Base-by-base conservation (phyloP, 2,329 filamentous ascomycete genomes). In the Talaromyces verruculosus region DNA sequence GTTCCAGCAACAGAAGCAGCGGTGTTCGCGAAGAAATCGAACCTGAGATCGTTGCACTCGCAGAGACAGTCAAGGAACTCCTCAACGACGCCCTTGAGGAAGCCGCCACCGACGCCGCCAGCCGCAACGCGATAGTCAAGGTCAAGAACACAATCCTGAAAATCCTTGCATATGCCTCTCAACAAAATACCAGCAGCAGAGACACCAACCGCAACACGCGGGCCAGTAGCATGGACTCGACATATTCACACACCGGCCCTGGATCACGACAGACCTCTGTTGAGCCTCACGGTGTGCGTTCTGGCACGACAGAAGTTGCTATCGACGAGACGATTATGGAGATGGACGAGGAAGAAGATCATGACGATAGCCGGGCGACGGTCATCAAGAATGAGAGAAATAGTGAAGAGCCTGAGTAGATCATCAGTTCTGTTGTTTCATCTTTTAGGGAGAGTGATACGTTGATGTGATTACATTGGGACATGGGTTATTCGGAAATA, bases 51-150 rank as follows among this genome's bases (percentile, higher is more conserved):
- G 79, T 85, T 53, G 79, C 78, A 25, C 79, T 84, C 37, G 79
- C 83, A 5, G 85, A 86, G 57, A 78, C 80, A 25, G 77, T 88
- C n/a, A 81, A 82, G 67, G 88, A 87, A 68, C 70, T 89, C 1
- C 81, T 89, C 11, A 80, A 84, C 63, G 86, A 88, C 70, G 80
- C 85, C 15, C 80, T 88, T 65, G 80, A 83, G 65, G 81, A 80
- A 49, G 78, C 76, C 17, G 79, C 77, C 3, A 70, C 72, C 10
- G 79, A 79, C 58, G 80, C 81, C 1, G 77, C 79, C 22, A 76
- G 80, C 45, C 74, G 79, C 51, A 82, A 82, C 66, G 76, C 80
- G 6, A 71, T 83, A 15, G 79, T 80, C 60, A 82, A 82, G 70
- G 77, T 77, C 39, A 82, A 81, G 72, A 82, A 81, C 60, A 69